phyloP scores from a whole-genome alignment of 345 rosid species.

The Salix exigua region DNA sequence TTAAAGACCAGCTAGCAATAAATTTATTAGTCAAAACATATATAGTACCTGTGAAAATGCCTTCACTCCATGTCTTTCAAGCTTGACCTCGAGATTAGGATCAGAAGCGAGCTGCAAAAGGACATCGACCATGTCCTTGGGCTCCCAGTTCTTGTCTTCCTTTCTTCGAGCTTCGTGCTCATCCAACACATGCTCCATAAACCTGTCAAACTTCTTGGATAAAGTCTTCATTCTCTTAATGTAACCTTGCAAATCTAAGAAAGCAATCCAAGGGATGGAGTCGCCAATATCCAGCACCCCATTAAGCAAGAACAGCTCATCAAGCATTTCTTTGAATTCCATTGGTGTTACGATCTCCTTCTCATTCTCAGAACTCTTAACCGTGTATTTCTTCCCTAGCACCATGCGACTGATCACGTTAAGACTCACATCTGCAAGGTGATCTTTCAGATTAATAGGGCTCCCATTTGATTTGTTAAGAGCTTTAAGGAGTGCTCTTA shows the following conservation, averaged over 20 bases:
- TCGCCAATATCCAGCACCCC: constrained; percentile 65
- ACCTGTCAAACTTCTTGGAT: constrained; percentile 52
- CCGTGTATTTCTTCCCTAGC: constrained; percentile 58
- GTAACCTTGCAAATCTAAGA: constrained; percentile 64
- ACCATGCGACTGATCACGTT: constrained; percentile 68
- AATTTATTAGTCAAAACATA: not conserved
- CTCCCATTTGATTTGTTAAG: constrained; percentile 19
- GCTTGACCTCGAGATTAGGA: constrained; percentile 54
- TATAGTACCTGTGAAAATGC: constrained; percentile 49
- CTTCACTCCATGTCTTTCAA: constrained; percentile 58
- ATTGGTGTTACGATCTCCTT: constrained; percentile 42
- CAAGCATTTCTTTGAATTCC: constrained; percentile 67
- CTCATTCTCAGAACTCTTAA: constrained; percentile 6
- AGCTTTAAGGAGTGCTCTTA: constrained; percentile 22
- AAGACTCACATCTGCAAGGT: constrained; percentile 40
- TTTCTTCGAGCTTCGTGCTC: constrained; percentile 43
- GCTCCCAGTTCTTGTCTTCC: constrained; percentile 32
- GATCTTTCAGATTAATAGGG: constrained; percentile 37
- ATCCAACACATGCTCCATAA: constrained; percentile 59
- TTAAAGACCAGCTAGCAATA: not conserved
- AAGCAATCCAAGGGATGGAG: constrained; percentile 58
- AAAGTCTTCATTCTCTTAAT: constrained; percentile 59
- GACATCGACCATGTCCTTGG: constrained; percentile 66
- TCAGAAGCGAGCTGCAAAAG: constrained; percentile 59
- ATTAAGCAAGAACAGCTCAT: constrained; percentile 58